Percentiles rank a stretch among this genome's conserved stretches.
Conservation (phyloP, 352 stramenopile species). For the Globisporangium rhizosaccharum region DNA sequence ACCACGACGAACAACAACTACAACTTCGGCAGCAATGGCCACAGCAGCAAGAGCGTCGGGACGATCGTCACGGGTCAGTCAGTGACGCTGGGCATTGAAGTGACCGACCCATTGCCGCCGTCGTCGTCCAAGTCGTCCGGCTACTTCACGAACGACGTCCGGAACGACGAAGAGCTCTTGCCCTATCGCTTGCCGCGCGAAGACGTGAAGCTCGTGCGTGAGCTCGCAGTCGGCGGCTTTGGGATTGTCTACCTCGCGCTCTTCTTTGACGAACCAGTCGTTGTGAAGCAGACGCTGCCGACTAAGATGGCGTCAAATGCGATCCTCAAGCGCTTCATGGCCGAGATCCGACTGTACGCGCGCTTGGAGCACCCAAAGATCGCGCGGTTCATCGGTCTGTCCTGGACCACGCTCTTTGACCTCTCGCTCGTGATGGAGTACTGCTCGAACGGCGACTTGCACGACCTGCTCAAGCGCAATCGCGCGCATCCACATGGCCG, state of each 20-base stretch:
- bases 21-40: background rate
- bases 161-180: constrained; percentile 53
- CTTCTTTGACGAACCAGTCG: constrained; percentile 27
- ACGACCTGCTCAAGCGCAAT: constrained; percentile 15
- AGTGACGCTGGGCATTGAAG: constrained; percentile 2
- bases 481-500: background rate
- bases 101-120: constrained; percentile 10
- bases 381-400: constrained; percentile 39
- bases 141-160: constrained; percentile 58
- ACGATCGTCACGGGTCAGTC: constrained; percentile 14
- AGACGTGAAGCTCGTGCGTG: constrained; percentile 35
- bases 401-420: constrained; percentile 46
- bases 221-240: constrained; percentile 52
- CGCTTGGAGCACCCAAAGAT: constrained; percentile 50
- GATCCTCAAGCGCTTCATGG: constrained; percentile 36
- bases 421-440: constrained; percentile 42
- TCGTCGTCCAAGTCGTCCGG: background rate
- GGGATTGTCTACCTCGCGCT: constrained; percentile 49
- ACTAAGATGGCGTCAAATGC: constrained; percentile 18
- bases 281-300: constrained; percentile 38
- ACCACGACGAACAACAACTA: constrained; percentile 1
- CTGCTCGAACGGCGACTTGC: constrained; percentile 39
- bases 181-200: constrained; percentile 40
- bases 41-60: constrained; percentile 16
- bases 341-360: constrained; percentile 61